phyloP scores from a whole-genome alignment of 1,284 basidiomycete species.

The Cryptococcus sp. region DNA sequence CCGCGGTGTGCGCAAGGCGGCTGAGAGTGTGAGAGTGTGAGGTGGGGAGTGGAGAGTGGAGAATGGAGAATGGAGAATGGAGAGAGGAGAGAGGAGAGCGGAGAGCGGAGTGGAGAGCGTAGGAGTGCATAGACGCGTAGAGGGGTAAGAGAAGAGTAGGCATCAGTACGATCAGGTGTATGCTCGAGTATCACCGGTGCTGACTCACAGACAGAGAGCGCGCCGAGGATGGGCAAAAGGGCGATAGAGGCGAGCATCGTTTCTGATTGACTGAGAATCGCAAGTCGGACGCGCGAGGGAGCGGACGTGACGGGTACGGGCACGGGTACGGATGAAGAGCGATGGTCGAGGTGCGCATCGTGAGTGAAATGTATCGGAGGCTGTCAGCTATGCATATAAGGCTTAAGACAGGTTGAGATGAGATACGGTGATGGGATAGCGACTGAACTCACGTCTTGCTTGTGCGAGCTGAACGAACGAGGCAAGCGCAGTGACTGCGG shows the following conservation, averaged over 20 bases:
- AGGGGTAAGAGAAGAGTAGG: not conserved
- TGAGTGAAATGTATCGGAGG: no score
- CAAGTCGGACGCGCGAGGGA: not conserved
- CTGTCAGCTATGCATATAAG: no score
- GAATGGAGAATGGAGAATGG: no score
- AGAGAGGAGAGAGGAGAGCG: not conserved
- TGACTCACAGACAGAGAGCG: constrained; percentile 23
- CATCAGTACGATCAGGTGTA: not conserved
- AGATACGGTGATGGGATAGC: no score
- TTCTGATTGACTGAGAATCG: not conserved
- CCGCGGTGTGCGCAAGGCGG: constrained; percentile 17
- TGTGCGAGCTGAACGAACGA: no score
- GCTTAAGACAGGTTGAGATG: no score
- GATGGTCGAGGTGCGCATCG: no score
- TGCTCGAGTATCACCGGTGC: not conserved
- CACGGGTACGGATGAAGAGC: no score
- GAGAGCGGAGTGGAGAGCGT: not conserved
- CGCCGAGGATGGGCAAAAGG: constrained; percentile 21
- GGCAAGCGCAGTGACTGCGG: no score
- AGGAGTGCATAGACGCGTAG: not conserved
- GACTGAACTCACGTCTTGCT: no score
- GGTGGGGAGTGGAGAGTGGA: no score
- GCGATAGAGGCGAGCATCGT: constrained; percentile 13
- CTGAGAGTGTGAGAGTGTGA: not conserved
- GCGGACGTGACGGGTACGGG: no score